Conservation (phyloP, 306 rosid genomes). For the Alnus rubra region DNA sequence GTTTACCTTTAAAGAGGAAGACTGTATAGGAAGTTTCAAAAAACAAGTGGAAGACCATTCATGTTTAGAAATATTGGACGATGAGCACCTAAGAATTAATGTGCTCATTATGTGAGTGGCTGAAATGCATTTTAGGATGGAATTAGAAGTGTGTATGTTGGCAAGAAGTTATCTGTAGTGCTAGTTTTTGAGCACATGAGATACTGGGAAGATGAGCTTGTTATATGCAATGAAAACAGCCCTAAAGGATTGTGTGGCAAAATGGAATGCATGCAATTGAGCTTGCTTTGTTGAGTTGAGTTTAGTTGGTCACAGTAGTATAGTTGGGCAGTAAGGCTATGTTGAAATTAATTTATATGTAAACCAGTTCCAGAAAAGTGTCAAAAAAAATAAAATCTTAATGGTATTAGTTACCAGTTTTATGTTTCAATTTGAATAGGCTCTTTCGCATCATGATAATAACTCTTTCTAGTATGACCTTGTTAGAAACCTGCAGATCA, state of each 20-base stretch:
- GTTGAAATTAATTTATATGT: background rate
- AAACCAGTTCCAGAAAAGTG: constrained; percentile 7
- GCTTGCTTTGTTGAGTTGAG: background rate
- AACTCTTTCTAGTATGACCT: background rate
- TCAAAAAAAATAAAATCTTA: background rate
- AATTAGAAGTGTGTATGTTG: background rate
- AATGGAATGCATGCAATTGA: background rate
- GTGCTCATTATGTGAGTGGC: background rate
- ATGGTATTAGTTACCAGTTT: background rate
- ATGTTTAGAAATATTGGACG: background rate
- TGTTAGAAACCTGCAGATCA: background rate
- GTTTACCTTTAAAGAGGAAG: background rate
- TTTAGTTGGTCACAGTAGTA: background rate
- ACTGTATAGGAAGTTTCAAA: background rate
- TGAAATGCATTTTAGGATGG: background rate
- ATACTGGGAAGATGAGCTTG: background rate
- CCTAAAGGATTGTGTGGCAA: background rate
- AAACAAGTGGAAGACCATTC: background rate
- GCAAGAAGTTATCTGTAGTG: background rate
- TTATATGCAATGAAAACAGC: background rate
- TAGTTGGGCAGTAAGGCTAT: background rate
- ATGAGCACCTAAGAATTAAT: background rate
- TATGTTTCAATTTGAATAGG: background rate
- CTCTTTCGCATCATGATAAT: background rate
- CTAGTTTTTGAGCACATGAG: background rate